These are phyloP conservation scores for Pinus taeda DNA, from an alignment of 75 land plant genomes.

Conservation along the genomic window DNA sequence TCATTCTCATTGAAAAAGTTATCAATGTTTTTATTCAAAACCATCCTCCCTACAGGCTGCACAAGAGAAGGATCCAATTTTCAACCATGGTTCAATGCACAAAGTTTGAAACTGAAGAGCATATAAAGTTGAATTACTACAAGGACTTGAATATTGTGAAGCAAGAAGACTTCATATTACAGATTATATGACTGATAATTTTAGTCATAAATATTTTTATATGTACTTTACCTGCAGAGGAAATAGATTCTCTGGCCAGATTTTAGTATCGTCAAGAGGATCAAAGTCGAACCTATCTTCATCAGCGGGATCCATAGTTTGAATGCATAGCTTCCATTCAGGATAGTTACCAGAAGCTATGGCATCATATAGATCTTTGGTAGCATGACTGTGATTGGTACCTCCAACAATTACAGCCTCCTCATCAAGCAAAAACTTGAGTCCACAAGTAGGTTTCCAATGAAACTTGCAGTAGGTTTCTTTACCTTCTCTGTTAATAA, in stretches of 20 bases:
- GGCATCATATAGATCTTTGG: conserved; percentile 41
- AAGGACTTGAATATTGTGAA: neutral
- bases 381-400: conserved; percentile 52
- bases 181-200: neutral
- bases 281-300: conserved; percentile 47
- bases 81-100: neutral
- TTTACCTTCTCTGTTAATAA: conserved; percentile 25
- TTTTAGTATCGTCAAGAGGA: conserved; percentile 45
- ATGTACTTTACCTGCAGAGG: conserved; percentile 31
- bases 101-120: neutral
- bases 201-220: neutral
- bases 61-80: neutral
- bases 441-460: conserved; percentile 54
- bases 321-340: conserved; percentile 43
- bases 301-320: conserved; percentile 42
- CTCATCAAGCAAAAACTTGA: conserved; percentile 31
- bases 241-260: conserved; percentile 44
- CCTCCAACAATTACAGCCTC: conserved; percentile 52
- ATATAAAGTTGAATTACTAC: neutral
- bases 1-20: conserved; percentile 50
- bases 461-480: conserved; percentile 45
- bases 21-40: conserved; percentile 47
- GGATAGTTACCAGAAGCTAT: conserved; percentile 47
- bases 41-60: conserved; percentile 52
- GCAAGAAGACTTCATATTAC: neutral